Percentiles rank a stretch among this genome's conserved stretches.
Conservation (phyloP, 345 rosid genomes). For the Alliaria petiolata region DNA sequence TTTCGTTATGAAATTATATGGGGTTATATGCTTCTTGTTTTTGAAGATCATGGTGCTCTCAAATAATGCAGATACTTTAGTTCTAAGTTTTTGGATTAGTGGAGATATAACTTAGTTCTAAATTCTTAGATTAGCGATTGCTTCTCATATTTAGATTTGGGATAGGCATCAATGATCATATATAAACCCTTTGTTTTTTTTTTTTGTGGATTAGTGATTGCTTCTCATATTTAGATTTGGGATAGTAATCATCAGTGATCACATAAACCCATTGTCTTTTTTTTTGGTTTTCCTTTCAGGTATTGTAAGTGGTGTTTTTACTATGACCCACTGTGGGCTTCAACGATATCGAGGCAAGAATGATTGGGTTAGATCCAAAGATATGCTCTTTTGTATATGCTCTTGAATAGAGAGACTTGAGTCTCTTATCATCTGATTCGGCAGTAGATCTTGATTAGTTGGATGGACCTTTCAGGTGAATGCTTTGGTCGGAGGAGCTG, state of each 20-base stretch:
- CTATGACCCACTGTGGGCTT: constrained; percentile 58
- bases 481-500: constrained; percentile 71
- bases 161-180: no score
- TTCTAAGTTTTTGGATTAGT: background rate
- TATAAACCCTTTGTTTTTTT: no score
- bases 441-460: background rate
- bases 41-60: background rate
- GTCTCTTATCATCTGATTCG: background rate
- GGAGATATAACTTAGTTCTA: background rate
- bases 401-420: background rate
- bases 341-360: constrained; percentile 56
- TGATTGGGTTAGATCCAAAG: constrained; percentile 61
- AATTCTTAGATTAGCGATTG: background rate
- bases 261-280: background rate
- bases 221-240: background rate
- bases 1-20: no score
- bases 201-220: background rate
- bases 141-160: background rate
- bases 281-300: constrained; percentile 56
- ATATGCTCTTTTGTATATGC: background rate
- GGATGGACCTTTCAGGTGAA: constrained; percentile 46
- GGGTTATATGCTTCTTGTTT: no score
- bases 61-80: background rate
- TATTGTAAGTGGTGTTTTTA: constrained; percentile 68
- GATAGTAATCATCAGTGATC: background rate